Evolutionary conservation across 306 rosid species (phyloP).

Genomic region (Vachellia collinsii): DNA sequence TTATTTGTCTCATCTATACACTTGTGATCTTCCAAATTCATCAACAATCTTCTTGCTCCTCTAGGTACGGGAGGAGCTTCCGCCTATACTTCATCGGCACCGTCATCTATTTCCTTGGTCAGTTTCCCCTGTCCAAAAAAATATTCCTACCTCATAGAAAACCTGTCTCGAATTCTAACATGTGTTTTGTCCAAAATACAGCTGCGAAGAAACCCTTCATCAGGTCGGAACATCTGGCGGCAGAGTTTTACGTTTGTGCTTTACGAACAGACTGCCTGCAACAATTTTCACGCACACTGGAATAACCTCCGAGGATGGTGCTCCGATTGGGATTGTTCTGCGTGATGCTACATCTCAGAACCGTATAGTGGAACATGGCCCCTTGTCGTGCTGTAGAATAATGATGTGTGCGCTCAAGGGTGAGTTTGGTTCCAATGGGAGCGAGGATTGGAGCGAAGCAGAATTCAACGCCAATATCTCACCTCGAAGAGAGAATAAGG

Average conservation of each 20-base stretch:
- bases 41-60: neutral
- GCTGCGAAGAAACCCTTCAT: constrained; percentile 3
- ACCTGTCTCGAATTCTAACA: neutral
- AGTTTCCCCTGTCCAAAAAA: neutral
- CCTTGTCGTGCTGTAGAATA: constrained; percentile 51
- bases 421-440: constrained; percentile 47
- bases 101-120: neutral
- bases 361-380: constrained; percentile 44
- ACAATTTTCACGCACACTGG: constrained; percentile 40
- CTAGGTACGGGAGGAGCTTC: constrained; percentile 42
- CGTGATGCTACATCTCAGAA: constrained; percentile 46
- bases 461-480: constrained; percentile 52
- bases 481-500: constrained; percentile 53
- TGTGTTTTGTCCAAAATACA: neutral
- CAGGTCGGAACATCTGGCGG: constrained; percentile 36
- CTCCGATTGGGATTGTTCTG: constrained; percentile 46
- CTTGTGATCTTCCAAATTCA: neutral
- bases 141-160: neutral
- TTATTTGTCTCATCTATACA: neutral
- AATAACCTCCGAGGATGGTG: constrained; percentile 26
- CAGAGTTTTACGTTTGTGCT: constrained; percentile 39
- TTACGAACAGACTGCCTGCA: constrained; percentile 16
- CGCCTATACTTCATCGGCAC: constrained; percentile 1
- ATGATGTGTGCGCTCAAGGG: constrained; percentile 56
- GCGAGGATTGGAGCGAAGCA: constrained; percentile 57